Evolutionary conservation across 306 rosid species (phyloP).

Genomic region (Quercus engelmannii): DNA sequence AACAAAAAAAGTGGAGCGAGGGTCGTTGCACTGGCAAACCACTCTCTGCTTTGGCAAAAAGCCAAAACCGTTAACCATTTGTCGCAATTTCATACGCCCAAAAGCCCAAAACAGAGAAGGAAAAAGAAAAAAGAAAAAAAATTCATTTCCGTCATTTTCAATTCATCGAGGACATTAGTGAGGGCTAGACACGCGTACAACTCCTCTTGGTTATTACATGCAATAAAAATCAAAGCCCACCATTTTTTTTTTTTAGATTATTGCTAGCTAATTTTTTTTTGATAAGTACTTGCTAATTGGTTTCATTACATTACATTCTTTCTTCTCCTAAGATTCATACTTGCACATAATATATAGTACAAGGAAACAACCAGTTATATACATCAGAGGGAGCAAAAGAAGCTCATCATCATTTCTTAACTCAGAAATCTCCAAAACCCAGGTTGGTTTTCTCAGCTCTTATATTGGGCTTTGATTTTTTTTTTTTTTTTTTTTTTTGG

Average conservation of each 20-base stretch:
- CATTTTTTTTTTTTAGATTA: not conserved
- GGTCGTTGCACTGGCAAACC: no score
- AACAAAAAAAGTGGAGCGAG: no score
- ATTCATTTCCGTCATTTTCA: not conserved
- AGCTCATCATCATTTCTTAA: constrained; percentile 2
- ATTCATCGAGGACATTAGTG: not conserved
- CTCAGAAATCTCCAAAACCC: constrained; percentile 1
- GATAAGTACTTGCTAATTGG: no score
- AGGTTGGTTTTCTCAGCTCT: constrained; percentile 20
- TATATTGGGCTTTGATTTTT: not conserved
- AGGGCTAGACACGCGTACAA: constrained; percentile 13
- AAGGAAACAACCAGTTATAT: not conserved
- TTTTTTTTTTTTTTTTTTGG: not conserved
- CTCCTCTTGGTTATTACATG: constrained; percentile 6
- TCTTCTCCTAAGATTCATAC: not conserved
- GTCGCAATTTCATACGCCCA: not conserved
- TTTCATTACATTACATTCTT: not conserved
- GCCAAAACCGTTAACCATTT: not conserved
- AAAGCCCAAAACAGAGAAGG: not conserved
- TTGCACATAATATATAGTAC: no score
- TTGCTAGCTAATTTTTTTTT: not conserved
- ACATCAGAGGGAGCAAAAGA: not conserved
- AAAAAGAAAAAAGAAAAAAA: not conserved
- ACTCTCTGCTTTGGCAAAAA: no score
- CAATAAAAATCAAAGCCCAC: not conserved